Evolutionary conservation across 2,329 filamentous ascomycete genomes (phyloP), one percentile per base, ranked within the genome.

Genomic region (Elsinoe ampelina): DNA sequence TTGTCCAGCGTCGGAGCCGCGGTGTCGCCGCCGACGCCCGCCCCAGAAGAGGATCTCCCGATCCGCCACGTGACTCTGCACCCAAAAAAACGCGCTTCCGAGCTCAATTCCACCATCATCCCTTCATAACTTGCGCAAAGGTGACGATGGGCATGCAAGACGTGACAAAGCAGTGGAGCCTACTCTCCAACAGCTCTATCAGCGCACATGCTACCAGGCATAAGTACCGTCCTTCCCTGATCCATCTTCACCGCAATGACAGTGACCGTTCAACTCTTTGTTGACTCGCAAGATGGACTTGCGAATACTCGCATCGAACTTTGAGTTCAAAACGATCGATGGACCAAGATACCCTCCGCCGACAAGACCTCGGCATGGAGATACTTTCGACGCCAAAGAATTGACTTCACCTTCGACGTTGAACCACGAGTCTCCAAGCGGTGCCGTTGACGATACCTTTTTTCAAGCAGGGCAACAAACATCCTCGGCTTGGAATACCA

Each of bases 301-400:
- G 32, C 45, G 45, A 34, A 50, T 26, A 8, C 15, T 35, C 11
- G 45, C 45, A 35, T 34, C 45, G 19, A 50, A 26, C 34, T 15
- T 50, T 8, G 34, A 35, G n/a, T 13, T 50, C 34, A 50, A 34
- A 50, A 34, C 45, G 45, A 35, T 34, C 45, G 45, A 19, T 50
- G 45, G 20, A 34, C 45, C 45, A 13, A 50, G 13, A 34, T 50
- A 34, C 32, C 39, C 39, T 20, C 20, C 52, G 34, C 19, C 52
- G 3, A 55, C 12, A 13, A 42, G n/a, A 30, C 17, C 36, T 17
- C 35, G 38, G 17, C 36, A 43, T 13, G 10, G 20, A 32, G 11
- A 43, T 43, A 12, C 17, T 22, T 5, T 38, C 2, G 64, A 67
- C 52, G 57, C 64, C 11, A 61, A 66, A 3, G 62, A 63, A 39